phyloP scores from a whole-genome alignment of 2,329 filamentous ascomycete species.

The Cadophora malorum region DNA sequence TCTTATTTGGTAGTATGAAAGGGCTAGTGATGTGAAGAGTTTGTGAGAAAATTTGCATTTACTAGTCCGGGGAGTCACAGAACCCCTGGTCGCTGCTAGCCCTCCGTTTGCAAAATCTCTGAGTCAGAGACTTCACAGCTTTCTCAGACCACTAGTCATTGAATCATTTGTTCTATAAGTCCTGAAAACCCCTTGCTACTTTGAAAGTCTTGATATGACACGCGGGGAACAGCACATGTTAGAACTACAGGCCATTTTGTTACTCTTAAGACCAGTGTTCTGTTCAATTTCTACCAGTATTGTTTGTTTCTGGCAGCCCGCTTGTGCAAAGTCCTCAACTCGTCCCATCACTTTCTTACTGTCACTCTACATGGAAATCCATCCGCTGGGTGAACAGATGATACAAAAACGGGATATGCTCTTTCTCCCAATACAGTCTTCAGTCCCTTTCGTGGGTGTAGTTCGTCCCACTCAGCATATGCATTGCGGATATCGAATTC shows the following conservation, averaged over 20 bases:
- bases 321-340: neutral
- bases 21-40: neutral
- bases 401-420: slow-evolving; percentile 34
- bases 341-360: neutral
- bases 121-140: neutral
- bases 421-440: slow-evolving; percentile 32
- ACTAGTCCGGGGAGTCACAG: neutral
- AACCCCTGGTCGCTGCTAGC: neutral
- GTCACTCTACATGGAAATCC: slow-evolving; percentile 47
- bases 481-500: slow-evolving; percentile 36
- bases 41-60: neutral
- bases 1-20: neutral
- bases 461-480: slow-evolving; percentile 35
- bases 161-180: neutral
- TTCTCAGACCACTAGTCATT: neutral
- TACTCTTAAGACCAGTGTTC: neutral
- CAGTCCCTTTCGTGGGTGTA: slow-evolving; percentile 26
- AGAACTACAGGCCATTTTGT: neutral
- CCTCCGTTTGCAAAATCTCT: neutral
- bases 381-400: slow-evolving; percentile 35
- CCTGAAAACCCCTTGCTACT: neutral
- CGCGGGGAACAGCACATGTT: neutral
- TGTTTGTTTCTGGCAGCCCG: neutral
- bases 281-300: neutral
- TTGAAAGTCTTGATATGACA: neutral